phyloP scores from a whole-genome alignment of 106 monocot species.

The Gastrodia elata region DNA sequence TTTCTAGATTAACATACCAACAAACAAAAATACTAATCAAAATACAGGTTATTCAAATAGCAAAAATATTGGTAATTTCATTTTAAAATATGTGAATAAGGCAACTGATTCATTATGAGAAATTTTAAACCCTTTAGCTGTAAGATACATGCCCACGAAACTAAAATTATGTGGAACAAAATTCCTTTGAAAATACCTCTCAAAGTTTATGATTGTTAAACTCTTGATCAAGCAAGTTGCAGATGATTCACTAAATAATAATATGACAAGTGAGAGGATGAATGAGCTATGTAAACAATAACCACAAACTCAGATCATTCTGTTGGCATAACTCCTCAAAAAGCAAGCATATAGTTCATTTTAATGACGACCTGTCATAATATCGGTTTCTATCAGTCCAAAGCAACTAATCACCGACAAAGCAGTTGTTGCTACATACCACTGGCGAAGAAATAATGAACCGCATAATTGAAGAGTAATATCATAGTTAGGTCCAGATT shows the following conservation, averaged over 20 bases:
- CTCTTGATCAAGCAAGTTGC: background rate
- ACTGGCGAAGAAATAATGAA: slow-evolving; percentile 88
- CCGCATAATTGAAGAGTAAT: slow-evolving; percentile 71
- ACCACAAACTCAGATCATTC: background rate
- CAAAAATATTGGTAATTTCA: background rate
- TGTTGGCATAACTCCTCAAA: background rate
- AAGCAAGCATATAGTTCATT: background rate
- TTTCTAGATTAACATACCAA: background rate
- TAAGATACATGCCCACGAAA: background rate
- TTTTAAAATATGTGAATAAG: background rate
- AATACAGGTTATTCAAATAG: background rate
- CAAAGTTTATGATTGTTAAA: background rate
- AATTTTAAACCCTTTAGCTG: background rate
- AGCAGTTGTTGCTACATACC: slow-evolving; percentile 37
- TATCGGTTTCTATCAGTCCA: background rate
- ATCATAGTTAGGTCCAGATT: slow-evolving; percentile 93
- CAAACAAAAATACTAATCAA: background rate
- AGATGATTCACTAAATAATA: background rate
- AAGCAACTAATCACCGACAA: background rate
- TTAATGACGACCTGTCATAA: background rate
- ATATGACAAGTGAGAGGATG: background rate
- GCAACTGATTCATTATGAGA: background rate
- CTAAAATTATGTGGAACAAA: background rate
- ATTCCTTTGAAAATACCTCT: background rate
- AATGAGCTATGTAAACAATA: background rate